Evolutionary conservation across 257 asterid species (phyloP), one percentile per base, ranked within the genome.

Genomic region (Ilex asprella): DNA sequence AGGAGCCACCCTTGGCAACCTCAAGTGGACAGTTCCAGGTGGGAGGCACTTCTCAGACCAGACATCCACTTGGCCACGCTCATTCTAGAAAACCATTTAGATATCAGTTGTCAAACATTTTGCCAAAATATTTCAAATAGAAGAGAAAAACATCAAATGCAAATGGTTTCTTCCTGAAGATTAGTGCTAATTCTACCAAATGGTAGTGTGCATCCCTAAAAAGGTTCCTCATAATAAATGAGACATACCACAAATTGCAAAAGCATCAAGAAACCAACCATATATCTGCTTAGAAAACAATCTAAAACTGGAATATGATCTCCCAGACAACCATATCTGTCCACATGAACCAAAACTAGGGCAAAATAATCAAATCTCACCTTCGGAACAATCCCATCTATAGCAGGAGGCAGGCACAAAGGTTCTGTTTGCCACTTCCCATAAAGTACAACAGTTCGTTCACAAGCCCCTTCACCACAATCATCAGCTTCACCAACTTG

Each of bases 21-120:
- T 83, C 84, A 89, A 61, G 66, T 92, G 99, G 71, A 89, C 81
- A 15, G 97, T 92, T 66, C 99, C 99, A 1, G 91, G 96, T 47
- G 99, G 96, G 63, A 92, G 94, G 83, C 99, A 86, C 81, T 86
- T 92, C 81, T 89, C 97, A 8, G 95, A 92, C 99, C 99, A 92
- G 51, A 89, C 97, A 70, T 92, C 99, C 73, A 92, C 99, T 76
- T 70, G 94, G 50, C 97, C 96, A 39, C 97, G 95, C 70, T 87
- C 99, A 52, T 92, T 92, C 99, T 92, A 73, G 32, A 63, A 73
- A 68, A 47, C 10, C 31, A 31, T 31, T 58, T 30, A 65, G 35
- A 63, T 11, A 61, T 77, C 73, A 81, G 72, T 71, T 30, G 14
- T 29, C 14, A 60, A 16, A 13, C 41, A 59, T 6, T 16, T 13